Evolutionary conservation across 106 monocot species (phyloP).

Genomic region (Acorus gramineus): DNA sequence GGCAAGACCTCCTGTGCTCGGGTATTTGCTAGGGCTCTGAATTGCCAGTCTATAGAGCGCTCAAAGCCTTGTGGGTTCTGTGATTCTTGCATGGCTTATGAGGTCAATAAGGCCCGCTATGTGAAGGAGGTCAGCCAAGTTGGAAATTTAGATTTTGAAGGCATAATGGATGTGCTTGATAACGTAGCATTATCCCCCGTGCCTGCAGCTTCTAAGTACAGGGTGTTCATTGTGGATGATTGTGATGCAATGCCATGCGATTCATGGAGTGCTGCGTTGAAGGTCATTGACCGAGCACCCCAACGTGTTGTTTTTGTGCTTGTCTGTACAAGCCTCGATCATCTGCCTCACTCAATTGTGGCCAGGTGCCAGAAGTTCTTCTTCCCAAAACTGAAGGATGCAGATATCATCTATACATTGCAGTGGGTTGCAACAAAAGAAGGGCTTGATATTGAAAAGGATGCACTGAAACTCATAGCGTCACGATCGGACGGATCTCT

Average conservation of each 20-base stretch:
- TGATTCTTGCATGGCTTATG: slow-evolving; percentile 55
- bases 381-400: slow-evolving; percentile 83
- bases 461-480: slow-evolving; percentile 78
- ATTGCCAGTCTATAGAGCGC: slow-evolving; percentile 50
- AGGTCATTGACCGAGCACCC: slow-evolving; percentile 58
- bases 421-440: slow-evolving; percentile 67
- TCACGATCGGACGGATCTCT: slow-evolving; percentile 86
- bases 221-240: slow-evolving; percentile 77
- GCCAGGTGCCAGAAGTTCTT: slow-evolving; percentile 93
- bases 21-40: slow-evolving; percentile 85
- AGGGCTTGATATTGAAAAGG: slow-evolving; percentile 63
- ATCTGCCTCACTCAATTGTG: slow-evolving; percentile 74
- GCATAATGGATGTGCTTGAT: slow-evolving; percentile 42
- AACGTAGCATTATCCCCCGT: slow-evolving; percentile 22
- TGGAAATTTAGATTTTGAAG: slow-evolving; percentile 39
- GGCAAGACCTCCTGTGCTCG: slow-evolving; percentile 92
- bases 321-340: slow-evolving; percentile 51
- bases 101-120: slow-evolving; percentile 58
- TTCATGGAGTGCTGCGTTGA: slow-evolving; percentile 66
- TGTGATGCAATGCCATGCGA: slow-evolving; percentile 57
- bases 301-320: slow-evolving; percentile 65
- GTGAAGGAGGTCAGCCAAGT: slow-evolving; percentile 56
- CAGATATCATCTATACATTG: slow-evolving; percentile 55
- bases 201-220: slow-evolving; percentile 40
- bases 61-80: slow-evolving; percentile 78